Percentiles rank a stretch among this genome's conserved stretches.
These are phyloP conservation scores for Saturnispora diversa DNA, from an alignment of 805 yeast genomes.

Conservation along the genomic window DNA sequence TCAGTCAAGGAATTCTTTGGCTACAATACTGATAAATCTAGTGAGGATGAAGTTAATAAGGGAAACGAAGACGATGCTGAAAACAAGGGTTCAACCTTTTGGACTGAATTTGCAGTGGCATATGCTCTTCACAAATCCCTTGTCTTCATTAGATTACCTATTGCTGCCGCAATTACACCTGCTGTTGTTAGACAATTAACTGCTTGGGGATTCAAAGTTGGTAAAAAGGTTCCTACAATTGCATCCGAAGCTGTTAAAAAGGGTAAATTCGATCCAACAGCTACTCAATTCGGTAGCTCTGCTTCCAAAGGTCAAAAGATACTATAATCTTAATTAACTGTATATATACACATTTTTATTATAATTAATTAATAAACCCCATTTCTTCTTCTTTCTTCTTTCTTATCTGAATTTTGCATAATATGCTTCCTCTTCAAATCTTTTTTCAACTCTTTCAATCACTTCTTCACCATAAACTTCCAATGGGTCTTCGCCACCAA, in stretches of 20 bases:
- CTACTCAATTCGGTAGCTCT: constrained; percentile 44
- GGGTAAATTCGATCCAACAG: constrained; percentile 32
- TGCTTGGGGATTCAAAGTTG: constrained; percentile 74
- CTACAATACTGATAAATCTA: constrained; percentile 5
- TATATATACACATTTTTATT: neutral
- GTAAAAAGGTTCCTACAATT: constrained; percentile 36
- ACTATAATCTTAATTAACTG: too few relatives aligned
- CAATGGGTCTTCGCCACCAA: constrained; percentile 53
- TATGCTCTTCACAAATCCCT: constrained; percentile 89
- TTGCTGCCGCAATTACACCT: constrained; percentile 91
- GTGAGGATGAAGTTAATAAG: constrained; percentile 12
- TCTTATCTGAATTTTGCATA: constrained; percentile 48
- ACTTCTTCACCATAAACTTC: constrained; percentile 60
- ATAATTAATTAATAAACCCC: neutral
- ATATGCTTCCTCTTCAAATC: constrained; percentile 70
- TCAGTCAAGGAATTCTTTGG: constrained; percentile 56
- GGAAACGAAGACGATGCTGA: constrained; percentile 9
- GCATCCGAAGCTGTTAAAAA: constrained; percentile 23
- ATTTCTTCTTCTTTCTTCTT: neutral
- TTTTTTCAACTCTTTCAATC: constrained; percentile 44
- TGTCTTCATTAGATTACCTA: constrained; percentile 74
- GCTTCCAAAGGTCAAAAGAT: constrained; percentile 38
- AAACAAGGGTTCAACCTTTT: constrained; percentile 33
- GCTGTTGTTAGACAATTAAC: constrained; percentile 56
- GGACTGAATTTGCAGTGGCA: constrained; percentile 85